phyloP scores from a whole-genome alignment of 345 rosid genomes.

The Citrus inodora region DNA sequence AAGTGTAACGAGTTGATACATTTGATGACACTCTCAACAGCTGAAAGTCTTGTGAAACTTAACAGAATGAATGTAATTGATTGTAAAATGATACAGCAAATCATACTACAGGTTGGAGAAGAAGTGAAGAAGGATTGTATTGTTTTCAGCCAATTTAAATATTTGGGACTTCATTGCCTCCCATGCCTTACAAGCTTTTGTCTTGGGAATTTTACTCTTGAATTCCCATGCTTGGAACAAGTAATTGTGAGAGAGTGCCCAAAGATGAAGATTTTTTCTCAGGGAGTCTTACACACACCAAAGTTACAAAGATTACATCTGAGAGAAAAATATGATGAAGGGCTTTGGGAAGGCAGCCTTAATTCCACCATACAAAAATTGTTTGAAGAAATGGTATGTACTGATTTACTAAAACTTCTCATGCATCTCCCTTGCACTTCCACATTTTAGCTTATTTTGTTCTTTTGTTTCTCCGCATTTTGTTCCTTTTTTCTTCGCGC shows the following conservation, averaged over 20 bases:
- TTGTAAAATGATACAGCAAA: slow-evolving; percentile 16
- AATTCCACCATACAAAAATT: background rate
- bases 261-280: background rate
- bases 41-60: slow-evolving; percentile 17
- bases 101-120: slow-evolving; percentile 2
- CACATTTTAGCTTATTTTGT: background rate
- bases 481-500: background rate
- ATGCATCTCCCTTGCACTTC: background rate
- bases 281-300: background rate
- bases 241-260: background rate
- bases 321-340: background rate
- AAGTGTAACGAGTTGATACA: slow-evolving; percentile 9
- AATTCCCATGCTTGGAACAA: background rate
- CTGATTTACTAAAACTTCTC: background rate
- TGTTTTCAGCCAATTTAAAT: slow-evolving; percentile 7
- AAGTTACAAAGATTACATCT: background rate
- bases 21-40: slow-evolving; percentile 12
- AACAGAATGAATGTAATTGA: slow-evolving; percentile 5
- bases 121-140: background rate
- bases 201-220: background rate
- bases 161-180: slow-evolving; percentile 9
- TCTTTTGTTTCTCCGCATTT: background rate
- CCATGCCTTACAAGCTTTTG: slow-evolving; percentile 10
- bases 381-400: background rate
- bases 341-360: background rate